Evolutionary conservation across 2,329 filamentous ascomycete species (phyloP), one percentile per base, ranked within the genome.

Genomic region (Colletotrichum shisoi): DNA sequence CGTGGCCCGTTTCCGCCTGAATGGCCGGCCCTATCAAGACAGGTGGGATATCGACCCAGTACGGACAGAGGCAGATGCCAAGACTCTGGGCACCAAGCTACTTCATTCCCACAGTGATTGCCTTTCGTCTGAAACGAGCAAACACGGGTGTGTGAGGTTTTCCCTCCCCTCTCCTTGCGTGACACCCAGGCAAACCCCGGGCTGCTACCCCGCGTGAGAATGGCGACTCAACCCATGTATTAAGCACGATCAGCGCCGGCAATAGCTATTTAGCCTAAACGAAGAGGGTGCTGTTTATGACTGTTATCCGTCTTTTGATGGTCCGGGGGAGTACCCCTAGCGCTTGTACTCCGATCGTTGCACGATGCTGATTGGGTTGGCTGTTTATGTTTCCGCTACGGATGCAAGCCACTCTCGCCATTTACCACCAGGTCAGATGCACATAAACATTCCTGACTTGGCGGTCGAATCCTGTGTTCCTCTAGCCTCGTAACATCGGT

Each of bases 181-280:
- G 57, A 42, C 53, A 34, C 27, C 27, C 19, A 5, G 19, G 7
- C 15, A 3, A 27, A 4, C 37, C 44, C 40, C 21, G 12, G 8
- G 15, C 17, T 6, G 17, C 34, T 68, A 60, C 65, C 65, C 65
- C 65, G 65, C 61, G 65, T 59, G 37, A 1, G 4, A 60, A 51
- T 19, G 44, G 19, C 37, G 37, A 27, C 24, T 7, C 13, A 7
- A 56, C 49, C 54, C 61, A 59, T 51, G 53, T 56, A 27, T 15
- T 42, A 51, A 57, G 27, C 27, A 56, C 27, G 54, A 60, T 57
- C 48, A 56, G 8, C 13, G 21, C 54, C 61, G 61, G 65, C 61
- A 64, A 60, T 60, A 68, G 42, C 15, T 37, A 64, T 65, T 68
- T 65, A 68, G 65, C 61, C 65, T 68, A 49, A 65, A 64, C n/a